Conservation (phyloP, 2,329 filamentous ascomycete species). For the Calonectria fujianensis region DNA sequence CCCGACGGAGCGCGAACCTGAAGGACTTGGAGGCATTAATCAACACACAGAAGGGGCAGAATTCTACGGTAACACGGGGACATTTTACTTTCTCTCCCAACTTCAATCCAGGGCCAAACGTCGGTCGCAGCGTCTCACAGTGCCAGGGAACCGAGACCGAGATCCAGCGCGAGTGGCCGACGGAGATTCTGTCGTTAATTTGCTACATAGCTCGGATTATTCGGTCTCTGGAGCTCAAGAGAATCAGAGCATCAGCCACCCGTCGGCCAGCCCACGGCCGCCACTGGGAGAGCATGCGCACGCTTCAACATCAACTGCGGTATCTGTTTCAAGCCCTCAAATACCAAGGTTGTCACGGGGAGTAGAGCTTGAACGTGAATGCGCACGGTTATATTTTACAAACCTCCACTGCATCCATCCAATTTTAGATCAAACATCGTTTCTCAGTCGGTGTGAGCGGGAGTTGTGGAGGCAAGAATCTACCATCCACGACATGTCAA, state of each 20-base stretch:
- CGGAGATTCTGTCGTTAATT: constrained; percentile 36
- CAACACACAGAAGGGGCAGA: constrained; percentile 39
- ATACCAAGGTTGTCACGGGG: neutral
- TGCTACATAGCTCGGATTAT: constrained; percentile 41
- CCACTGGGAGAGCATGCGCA: neutral
- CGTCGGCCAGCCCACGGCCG: neutral
- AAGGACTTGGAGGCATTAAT: constrained; percentile 39
- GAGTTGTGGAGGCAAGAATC: constrained; percentile 24
- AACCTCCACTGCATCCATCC: constrained; percentile 40
- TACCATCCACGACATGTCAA: neutral
- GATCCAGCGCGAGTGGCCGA: neutral
- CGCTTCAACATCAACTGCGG: neutral
- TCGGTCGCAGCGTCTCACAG: neutral
- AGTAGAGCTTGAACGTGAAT: constrained; percentile 34
- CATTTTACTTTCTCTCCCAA: constrained; percentile 39
- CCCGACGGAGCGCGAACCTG: constrained; percentile 12
- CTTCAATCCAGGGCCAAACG: constrained; percentile 33
- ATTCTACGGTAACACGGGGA: constrained; percentile 37
- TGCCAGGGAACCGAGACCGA: neutral
- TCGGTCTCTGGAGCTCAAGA: constrained; percentile 15
- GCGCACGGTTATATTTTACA: constrained; percentile 31
- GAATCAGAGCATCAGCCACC: constrained; percentile 6
- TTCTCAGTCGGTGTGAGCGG: constrained; percentile 29
- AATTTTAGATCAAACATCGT: constrained; percentile 31
- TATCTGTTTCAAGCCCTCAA: neutral